Evolutionary conservation across 768 basidiomycete species (phyloP).

Genomic region (Mycena chlorophos): DNA sequence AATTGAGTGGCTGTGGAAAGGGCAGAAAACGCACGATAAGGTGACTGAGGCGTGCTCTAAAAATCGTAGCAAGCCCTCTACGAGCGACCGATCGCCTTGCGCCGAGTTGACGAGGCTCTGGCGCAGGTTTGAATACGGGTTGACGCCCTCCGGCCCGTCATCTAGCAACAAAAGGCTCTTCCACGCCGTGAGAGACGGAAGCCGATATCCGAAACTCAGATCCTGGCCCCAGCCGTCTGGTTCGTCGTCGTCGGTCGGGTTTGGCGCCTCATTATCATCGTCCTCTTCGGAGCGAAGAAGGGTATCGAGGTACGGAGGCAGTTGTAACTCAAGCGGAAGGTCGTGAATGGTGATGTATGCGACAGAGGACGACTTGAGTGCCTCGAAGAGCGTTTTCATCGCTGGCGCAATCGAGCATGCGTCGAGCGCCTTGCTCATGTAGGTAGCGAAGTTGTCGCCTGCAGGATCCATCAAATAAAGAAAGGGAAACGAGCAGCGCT

Average conservation of each 20-base stretch:
- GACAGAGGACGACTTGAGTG: slow-evolving; percentile 73
- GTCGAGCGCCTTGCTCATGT: slow-evolving; percentile 56
- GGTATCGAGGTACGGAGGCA: slow-evolving; percentile 77
- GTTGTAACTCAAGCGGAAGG: slow-evolving; percentile 80
- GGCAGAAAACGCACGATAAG: slow-evolving; percentile 58
- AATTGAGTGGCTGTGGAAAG: not conserved
- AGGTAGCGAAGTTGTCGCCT: slow-evolving; percentile 65
- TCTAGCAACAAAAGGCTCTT: slow-evolving; percentile 84
- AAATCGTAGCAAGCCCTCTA: slow-evolving; percentile 73
- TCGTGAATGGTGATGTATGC: slow-evolving; percentile 78
- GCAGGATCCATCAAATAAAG: slow-evolving; percentile 9
- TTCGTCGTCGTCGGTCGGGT: slow-evolving; percentile 53
- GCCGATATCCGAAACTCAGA: slow-evolving; percentile 68
- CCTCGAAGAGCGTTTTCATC: slow-evolving; percentile 79
- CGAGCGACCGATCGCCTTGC: slow-evolving; percentile 66
- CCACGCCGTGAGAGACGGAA: slow-evolving; percentile 84
- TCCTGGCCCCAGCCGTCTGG: slow-evolving; percentile 63
- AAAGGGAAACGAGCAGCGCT: not conserved
- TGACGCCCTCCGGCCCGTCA: slow-evolving; percentile 47
- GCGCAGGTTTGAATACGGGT: slow-evolving; percentile 60
- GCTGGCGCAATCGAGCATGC: slow-evolving; percentile 72
- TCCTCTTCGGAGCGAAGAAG: slow-evolving; percentile 66
- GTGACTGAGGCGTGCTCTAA: slow-evolving; percentile 72
- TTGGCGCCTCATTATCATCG: slow-evolving; percentile 51
- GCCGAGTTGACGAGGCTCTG: slow-evolving; percentile 59